Conservation (phyloP, 805 yeast genomes). For the Nakazawaea ishiwadae region DNA sequence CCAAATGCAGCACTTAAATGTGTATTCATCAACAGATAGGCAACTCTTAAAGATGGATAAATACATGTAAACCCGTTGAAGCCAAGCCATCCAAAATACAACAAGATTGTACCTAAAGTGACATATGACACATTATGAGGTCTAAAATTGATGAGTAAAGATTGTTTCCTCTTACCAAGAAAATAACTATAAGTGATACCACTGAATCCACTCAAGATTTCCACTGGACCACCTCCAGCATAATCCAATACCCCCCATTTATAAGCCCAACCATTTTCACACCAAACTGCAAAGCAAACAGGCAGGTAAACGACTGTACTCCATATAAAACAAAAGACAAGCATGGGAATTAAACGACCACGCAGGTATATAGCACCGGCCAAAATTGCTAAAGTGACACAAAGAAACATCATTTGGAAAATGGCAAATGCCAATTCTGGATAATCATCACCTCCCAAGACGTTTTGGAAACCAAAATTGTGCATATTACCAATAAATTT, state of each 20-base stretch:
- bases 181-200: constrained; percentile 84
- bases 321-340: constrained; percentile 82
- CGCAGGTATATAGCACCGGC: constrained; percentile 94
- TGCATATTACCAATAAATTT: constrained; percentile 85
- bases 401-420: constrained; percentile 86
- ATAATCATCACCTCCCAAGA: constrained; percentile 46
- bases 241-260: constrained; percentile 91
- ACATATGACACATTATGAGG: constrained; percentile 94
- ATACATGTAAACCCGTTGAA: constrained; percentile 90
- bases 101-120: constrained; percentile 77
- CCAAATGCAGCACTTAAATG: constrained; percentile 88
- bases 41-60: constrained; percentile 77
- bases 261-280: constrained; percentile 88
- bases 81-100: constrained; percentile 96
- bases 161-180: constrained; percentile 69
- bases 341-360: constrained; percentile 81
- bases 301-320: constrained; percentile 92
- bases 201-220: constrained; percentile 84
- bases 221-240: constrained; percentile 99
- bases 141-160: constrained; percentile 80
- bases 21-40: constrained; percentile 88
- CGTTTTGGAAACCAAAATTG: constrained; percentile 75
- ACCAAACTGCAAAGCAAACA: constrained; percentile 95
- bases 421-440: constrained; percentile 85
- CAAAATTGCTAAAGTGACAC: constrained; percentile 88